Evolutionary conservation across 129 eudicot species (phyloP).

Genomic region (Escallonia herrerae): DNA sequence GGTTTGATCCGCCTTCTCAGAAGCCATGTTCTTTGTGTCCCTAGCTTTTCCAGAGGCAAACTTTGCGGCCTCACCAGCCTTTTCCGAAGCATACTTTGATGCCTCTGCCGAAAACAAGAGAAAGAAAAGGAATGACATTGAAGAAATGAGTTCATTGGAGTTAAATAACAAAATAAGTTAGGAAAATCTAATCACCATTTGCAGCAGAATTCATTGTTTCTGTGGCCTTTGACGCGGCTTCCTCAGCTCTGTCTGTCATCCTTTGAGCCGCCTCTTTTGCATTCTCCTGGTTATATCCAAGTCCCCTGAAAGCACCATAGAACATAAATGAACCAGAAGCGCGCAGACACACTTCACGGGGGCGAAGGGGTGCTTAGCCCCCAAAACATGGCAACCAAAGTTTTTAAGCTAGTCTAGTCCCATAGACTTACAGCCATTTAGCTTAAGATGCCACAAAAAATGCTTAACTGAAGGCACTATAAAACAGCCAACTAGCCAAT

Average conservation of each 20-base stretch:
- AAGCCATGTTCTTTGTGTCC: slow-evolving; percentile 20
- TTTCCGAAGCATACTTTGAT: slow-evolving; percentile 39
- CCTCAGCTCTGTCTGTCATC: slow-evolving; percentile 28
- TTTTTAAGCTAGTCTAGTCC: no score
- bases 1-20: slow-evolving; percentile 1
- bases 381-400: background rate
- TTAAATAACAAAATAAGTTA: no score
- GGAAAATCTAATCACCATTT: slow-evolving; percentile 20
- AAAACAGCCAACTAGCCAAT: no score
- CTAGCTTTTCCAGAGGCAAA: slow-evolving; percentile 26
- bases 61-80: slow-evolving; percentile 24
- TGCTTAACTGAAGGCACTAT: no score
- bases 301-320: slow-evolving; percentile 18
- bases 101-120: slow-evolving; percentile 26
- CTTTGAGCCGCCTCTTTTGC: slow-evolving; percentile 29
- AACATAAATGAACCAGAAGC: no score
- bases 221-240: slow-evolving; percentile 41
- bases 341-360: background rate
- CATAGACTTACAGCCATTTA: no score
- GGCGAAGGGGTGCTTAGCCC: no score
- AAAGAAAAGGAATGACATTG: no score
- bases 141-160: no score
- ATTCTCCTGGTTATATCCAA: slow-evolving; percentile 19
- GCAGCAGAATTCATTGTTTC: slow-evolving; percentile 33
- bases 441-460: no score